Percentiles rank a stretch among this genome's conserved stretches.
These are phyloP conservation scores for Pythium phragmitis DNA, from an alignment of 352 stramenopile species.

Conservation along the genomic window DNA sequence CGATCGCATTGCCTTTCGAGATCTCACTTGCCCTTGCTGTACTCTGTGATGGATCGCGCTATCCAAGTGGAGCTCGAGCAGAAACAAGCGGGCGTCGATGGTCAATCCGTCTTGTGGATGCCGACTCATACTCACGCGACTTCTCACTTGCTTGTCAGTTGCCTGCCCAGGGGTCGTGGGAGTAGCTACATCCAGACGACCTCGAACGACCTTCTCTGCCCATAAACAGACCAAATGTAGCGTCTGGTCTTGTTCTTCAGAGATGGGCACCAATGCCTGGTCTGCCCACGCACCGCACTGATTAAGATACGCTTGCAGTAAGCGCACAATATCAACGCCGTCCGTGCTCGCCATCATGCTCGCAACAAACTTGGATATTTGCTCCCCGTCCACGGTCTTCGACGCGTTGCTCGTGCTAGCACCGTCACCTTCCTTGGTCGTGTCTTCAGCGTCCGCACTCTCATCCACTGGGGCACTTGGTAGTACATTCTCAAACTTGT, in stretches of 20 bases:
- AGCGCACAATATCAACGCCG: conserved; percentile 1
- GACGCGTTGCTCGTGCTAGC: not conserved
- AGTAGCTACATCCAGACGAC: conserved; percentile 10
- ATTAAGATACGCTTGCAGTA: conserved; percentile 38
- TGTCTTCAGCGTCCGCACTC: not conserved
- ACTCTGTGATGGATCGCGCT: conserved; percentile 32
- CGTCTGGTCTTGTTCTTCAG: conserved; percentile 25
- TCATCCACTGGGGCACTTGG: not conserved
- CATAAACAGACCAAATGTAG: conserved; percentile 52
- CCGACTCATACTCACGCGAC: conserved; percentile 1
- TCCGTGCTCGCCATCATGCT: not conserved
- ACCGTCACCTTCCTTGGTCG: not conserved
- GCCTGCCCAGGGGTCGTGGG: conserved; percentile 1
- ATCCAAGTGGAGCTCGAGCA: conserved; percentile 65
- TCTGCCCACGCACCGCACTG: conserved; percentile 62
- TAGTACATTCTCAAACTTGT: conserved; percentile 20
- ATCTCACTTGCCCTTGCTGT: conserved; percentile 8
- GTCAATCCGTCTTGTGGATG: conserved; percentile 26
- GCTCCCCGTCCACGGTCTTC: conserved; percentile 1
- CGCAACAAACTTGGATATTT: conserved; percentile 16
- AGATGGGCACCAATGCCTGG: conserved; percentile 24
- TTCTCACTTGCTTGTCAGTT: not conserved
- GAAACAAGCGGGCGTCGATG: conserved; percentile 42
- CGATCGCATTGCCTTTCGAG: conserved; percentile 5
- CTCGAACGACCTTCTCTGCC: conserved; percentile 52